These are phyloP conservation scores for Daedaleopsis nitida DNA, from an alignment of 768 basidiomycete species.

Conservation along the genomic window DNA sequence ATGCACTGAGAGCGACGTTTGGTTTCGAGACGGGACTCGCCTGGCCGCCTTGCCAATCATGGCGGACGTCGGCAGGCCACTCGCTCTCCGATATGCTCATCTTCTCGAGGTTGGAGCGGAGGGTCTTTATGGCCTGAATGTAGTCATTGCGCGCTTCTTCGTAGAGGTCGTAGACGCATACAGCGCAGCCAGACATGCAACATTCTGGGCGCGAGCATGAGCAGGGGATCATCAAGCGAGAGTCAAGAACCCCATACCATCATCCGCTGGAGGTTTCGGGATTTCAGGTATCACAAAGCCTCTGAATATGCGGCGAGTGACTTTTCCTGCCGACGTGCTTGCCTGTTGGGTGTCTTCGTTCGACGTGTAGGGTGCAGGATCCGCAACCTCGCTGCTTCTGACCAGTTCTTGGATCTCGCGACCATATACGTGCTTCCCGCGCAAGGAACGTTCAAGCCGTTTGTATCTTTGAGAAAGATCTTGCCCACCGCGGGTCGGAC, in stretches of 20 bases:
- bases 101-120: conserved; percentile 52
- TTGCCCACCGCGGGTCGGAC: conserved; percentile 49
- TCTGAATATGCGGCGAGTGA: conserved; percentile 39
- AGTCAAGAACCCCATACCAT: conserved; percentile 49
- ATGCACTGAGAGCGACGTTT: conserved; percentile 56
- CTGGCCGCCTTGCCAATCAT: conserved; percentile 3
- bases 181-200: conserved; percentile 92
- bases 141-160: conserved; percentile 71
- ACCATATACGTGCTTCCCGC: conserved; percentile 43
- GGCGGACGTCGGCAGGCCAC: conserved; percentile 65
- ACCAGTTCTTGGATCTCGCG: conserved; percentile 9
- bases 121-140: conserved; percentile 48
- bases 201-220: conserved; percentile 57
- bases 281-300: conserved; percentile 63
- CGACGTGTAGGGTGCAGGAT: conserved; percentile 25
- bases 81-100: conserved; percentile 52
- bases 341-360: conserved; percentile 6
- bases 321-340: conserved; percentile 3
- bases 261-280: conserved; percentile 63
- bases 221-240: neutral
- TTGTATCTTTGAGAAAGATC: conserved; percentile 61
- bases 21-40: conserved; percentile 25
- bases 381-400: neutral
- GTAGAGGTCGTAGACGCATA: conserved; percentile 91
- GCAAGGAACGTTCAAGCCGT: conserved; percentile 55